Percentiles rank a stretch among this genome's conserved stretches.
Evolutionary conservation across 2,329 filamentous ascomycete genomes (phyloP).

Genomic region (Ophiostoma himal-ulmi): DNA sequence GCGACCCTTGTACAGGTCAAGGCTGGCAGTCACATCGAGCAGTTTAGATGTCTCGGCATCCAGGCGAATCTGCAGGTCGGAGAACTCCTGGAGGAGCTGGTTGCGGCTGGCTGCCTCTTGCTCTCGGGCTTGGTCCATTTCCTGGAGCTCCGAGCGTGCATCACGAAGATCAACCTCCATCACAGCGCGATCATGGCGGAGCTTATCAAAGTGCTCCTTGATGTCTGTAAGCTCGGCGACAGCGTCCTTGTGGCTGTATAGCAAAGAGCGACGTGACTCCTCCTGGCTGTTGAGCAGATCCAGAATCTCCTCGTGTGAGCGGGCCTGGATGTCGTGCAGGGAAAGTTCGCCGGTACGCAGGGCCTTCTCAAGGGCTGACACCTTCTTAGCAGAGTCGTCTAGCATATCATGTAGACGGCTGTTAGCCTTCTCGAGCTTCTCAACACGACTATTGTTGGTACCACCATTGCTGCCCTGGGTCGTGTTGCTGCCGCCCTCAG

Average conservation of each 20-base stretch:
- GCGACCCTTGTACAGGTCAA: slow-evolving; percentile 83
- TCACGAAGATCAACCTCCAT: slow-evolving; percentile 86
- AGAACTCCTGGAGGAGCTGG: slow-evolving; percentile 85
- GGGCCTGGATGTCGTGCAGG: slow-evolving; percentile 83
- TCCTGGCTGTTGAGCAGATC: slow-evolving; percentile 91
- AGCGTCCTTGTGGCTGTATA: slow-evolving; percentile 79
- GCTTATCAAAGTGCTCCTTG: slow-evolving; percentile 78
- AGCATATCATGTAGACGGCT: slow-evolving; percentile 87
- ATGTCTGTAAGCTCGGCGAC: slow-evolving; percentile 79
- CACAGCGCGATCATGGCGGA: slow-evolving; percentile 72
- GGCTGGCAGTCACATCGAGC: slow-evolving; percentile 74
- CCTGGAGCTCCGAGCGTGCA: slow-evolving; percentile 72
- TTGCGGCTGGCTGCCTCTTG: slow-evolving; percentile 82
- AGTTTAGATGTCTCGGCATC: slow-evolving; percentile 84
- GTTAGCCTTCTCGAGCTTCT: slow-evolving; percentile 90
- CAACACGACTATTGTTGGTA: slow-evolving; percentile 51
- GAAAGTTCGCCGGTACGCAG: slow-evolving; percentile 83
- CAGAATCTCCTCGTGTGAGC: slow-evolving; percentile 89
- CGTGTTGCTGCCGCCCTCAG: slow-evolving; percentile 54
- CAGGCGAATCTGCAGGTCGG: slow-evolving; percentile 86
- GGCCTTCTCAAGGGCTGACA: slow-evolving; percentile 80
- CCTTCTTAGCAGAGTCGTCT: slow-evolving; percentile 88
- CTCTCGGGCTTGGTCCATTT: slow-evolving; percentile 70
- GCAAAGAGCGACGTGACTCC: slow-evolving; percentile 72
- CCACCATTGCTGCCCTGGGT: slow-evolving; percentile 9